Base-by-base conservation (phyloP, 176 grass and related monocot species). In the Eleusine indica region DNA sequence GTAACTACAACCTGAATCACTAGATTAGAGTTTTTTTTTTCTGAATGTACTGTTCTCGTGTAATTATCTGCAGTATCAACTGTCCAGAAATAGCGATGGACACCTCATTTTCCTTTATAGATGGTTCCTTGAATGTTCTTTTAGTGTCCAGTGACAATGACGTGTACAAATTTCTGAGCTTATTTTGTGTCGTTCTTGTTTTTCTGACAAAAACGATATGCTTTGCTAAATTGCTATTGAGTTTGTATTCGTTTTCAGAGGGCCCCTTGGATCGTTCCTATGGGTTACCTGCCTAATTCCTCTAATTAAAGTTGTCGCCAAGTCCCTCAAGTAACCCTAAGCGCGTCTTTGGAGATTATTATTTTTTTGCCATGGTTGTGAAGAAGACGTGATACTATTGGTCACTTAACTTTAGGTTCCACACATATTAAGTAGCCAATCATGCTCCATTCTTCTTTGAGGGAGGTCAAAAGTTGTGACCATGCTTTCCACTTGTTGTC, bases 391-490 rank as follows among this genome's bases (percentile, higher is more conserved):
- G 44, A 71, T 29, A 81, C 62, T 53, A 52, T 56, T 74, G 71
- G 13, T 28, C 77, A 44, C 25, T 41, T 18, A 44, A 75, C 14
- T 65, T 2, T 82, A 70, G 42, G 21, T 63, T 82, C 53, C 3
- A 2, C 74, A 79, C 22, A 57, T 63, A 62, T 52, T 61, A 69
- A 71, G 10, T 29, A 74, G 28, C 17, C 15, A 77, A 69, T 44
- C 72, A 76, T 35, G 40, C 8, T 66, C 7, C 74, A 74, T 44
- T 40, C 7, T 2, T 89, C 88, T 61, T 35, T 35, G 32, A 35
- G 32, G 32, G 32, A 35, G 30, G 79, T 78, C 88, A 82, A 78
- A 82, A 74, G 30, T 51, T 70, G 28, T 75, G 80, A 80, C 84
- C 80, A 22, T 58, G 67, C 74, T 73, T 82, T 51, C 66, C 88